Percentiles rank a stretch among this genome's conserved stretches.
Conservation (phyloP, 1,139 yeast species). For the Entelexis sorbosivorans region DNA sequence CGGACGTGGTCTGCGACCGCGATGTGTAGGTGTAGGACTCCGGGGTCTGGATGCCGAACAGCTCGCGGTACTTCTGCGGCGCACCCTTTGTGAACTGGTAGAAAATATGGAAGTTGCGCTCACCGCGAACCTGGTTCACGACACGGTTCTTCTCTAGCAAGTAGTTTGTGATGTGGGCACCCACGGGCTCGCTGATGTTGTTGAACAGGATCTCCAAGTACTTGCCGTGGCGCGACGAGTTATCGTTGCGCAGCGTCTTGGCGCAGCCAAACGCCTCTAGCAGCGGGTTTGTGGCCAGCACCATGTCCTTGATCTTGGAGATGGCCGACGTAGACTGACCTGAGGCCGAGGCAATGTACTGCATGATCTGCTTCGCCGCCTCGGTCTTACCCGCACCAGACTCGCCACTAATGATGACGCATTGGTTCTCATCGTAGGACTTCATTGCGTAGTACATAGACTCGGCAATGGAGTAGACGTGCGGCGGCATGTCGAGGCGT, state of each 20-base stretch:
- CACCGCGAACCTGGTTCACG: slow-evolving; percentile 82
- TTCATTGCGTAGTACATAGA: slow-evolving; percentile 92
- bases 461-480: slow-evolving; percentile 96
- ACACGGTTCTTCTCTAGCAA: slow-evolving; percentile 90
- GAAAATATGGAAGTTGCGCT: slow-evolving; percentile 93
- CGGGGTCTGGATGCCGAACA: slow-evolving; percentile 83
- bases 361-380: slow-evolving; percentile 98
- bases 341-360: slow-evolving; percentile 84
- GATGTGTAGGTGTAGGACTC: slow-evolving; percentile 86
- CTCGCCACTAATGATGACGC: slow-evolving; percentile 97
- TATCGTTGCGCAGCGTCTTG: slow-evolving; percentile 87
- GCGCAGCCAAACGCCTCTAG: slow-evolving; percentile 98
- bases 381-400: slow-evolving; percentile 99
- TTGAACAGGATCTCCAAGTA: slow-evolving; percentile 87
- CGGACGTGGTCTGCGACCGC: slow-evolving; percentile 73
- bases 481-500: slow-evolving; percentile 93
- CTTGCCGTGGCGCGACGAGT: slow-evolving; percentile 95
- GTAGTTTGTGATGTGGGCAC: slow-evolving; percentile 93
- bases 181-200: slow-evolving; percentile 71
- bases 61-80: slow-evolving; percentile 69
- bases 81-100: slow-evolving; percentile 93
- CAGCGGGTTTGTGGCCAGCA: slow-evolving; percentile 91
- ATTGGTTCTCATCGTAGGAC: slow-evolving; percentile 87
- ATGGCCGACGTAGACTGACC: slow-evolving; percentile 51
- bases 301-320: slow-evolving; percentile 89